These are phyloP conservation scores for Neonectria coccinea DNA, from an alignment of 2,329 filamentous ascomycete species.

Conservation along the genomic window DNA sequence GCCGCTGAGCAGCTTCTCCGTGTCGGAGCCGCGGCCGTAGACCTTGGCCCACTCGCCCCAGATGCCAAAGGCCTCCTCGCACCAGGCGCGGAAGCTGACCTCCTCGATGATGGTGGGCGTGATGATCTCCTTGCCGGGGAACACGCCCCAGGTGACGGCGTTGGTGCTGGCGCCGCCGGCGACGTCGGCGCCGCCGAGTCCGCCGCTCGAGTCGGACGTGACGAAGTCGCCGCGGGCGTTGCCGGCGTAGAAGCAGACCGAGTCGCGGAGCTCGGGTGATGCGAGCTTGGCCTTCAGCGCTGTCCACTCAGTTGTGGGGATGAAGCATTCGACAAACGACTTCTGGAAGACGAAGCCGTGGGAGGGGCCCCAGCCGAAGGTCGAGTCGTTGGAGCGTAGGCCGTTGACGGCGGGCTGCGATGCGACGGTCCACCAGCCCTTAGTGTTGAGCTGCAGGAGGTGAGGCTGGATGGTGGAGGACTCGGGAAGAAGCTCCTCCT, in stretches of 20 bases:
- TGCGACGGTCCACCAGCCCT: slow-evolving; percentile 96
- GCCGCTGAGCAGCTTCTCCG: slow-evolving; percentile 75
- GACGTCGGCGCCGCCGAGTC: slow-evolving; percentile 42
- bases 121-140: slow-evolving; percentile 94
- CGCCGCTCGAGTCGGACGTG: slow-evolving; percentile 69
- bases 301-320: slow-evolving; percentile 79
- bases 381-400: slow-evolving; percentile 76
- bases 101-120: slow-evolving; percentile 97
- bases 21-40: slow-evolving; percentile 80
- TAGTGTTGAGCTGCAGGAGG: slow-evolving; percentile 79
- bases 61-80: slow-evolving; percentile 94
- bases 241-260: slow-evolving; percentile 88
- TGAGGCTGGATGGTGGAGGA: slow-evolving; percentile 83
- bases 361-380: slow-evolving; percentile 93
- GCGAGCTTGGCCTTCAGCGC: slow-evolving; percentile 72
- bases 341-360: slow-evolving; percentile 98
- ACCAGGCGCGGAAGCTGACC: slow-evolving; percentile 93
- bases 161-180: slow-evolving; percentile 74
- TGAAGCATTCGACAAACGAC: slow-evolving; percentile 96
- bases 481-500: slow-evolving; percentile 87
- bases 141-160: slow-evolving; percentile 96
- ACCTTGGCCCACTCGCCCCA: slow-evolving; percentile 94
- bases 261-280: slow-evolving; percentile 68
- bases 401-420: slow-evolving; percentile 96
- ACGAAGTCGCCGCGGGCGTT: slow-evolving; percentile 83